Conservation (phyloP, 2,329 filamentous ascomycete species). For the Thielaviopsis musarum region DNA sequence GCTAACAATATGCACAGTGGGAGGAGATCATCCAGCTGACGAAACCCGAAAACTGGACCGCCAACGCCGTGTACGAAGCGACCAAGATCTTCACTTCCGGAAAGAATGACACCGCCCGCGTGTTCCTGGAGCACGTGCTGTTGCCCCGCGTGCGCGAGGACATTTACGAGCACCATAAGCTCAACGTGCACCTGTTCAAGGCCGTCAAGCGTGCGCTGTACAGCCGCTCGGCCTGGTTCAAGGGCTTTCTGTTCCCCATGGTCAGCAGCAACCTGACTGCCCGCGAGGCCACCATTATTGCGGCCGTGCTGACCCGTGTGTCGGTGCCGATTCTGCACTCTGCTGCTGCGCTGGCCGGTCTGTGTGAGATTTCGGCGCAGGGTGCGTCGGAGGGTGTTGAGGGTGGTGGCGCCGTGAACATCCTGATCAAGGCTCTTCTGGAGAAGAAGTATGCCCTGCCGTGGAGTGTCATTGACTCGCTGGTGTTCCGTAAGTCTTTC, state of each 20-base stretch:
- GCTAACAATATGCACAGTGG: slow-evolving; percentile 38
- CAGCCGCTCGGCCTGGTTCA: slow-evolving; percentile 93
- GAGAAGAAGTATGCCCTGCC: slow-evolving; percentile 96
- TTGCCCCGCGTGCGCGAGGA: slow-evolving; percentile 85
- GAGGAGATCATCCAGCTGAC: slow-evolving; percentile 74
- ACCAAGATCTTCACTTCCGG: slow-evolving; percentile 84
- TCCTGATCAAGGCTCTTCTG: slow-evolving; percentile 82
- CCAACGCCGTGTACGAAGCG: slow-evolving; percentile 70
- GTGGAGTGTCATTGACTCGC: slow-evolving; percentile 81
- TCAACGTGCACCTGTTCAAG: slow-evolving; percentile 92
- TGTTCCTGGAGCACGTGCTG: slow-evolving; percentile 74
- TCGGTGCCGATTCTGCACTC: slow-evolving; percentile 85
- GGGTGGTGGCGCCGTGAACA: slow-evolving; percentile 79
- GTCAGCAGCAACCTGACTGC: slow-evolving; percentile 75
- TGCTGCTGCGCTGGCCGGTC: slow-evolving; percentile 72
- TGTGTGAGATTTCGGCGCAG: slow-evolving; percentile 88
- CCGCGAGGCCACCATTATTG: slow-evolving; percentile 81
- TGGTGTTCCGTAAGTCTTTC: slow-evolving; percentile 48
- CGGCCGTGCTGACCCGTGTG: slow-evolving; percentile 67
- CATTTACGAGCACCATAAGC: slow-evolving; percentile 83
- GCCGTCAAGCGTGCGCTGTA: slow-evolving; percentile 83
- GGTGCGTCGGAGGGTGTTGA: slow-evolving; percentile 72
- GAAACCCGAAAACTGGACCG: slow-evolving; percentile 56
- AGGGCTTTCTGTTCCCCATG: slow-evolving; percentile 84
- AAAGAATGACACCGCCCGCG: slow-evolving; percentile 62